Percentiles rank a stretch among this genome's conserved stretches.
These are phyloP conservation scores for Chlamydomonas incerta DNA, from an alignment of 139 green algal genomes.

Conservation along the genomic window DNA sequence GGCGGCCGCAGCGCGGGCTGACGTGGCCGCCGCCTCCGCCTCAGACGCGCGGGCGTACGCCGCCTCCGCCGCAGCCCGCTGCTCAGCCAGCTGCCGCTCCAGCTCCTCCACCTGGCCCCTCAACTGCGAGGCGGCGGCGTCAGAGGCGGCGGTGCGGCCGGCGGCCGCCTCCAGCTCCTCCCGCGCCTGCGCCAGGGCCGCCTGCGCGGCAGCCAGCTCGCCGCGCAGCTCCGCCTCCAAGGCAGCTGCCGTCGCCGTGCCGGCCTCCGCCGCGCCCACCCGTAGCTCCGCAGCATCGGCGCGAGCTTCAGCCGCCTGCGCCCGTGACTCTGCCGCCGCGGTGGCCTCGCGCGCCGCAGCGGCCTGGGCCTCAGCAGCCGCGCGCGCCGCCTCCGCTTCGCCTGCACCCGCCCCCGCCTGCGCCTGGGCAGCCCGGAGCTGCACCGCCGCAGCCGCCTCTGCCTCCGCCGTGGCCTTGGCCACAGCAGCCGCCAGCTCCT, in stretches of 20 bases:
- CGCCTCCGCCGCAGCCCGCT: background rate
- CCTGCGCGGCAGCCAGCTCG: slow-evolving; percentile 19
- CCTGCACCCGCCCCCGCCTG: background rate
- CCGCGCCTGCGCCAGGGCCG: slow-evolving; percentile 7
- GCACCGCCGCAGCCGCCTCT: background rate
- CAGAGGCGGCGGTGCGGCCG: background rate
- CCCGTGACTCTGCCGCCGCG: background rate
- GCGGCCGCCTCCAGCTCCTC: background rate
- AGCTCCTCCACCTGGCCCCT: background rate
- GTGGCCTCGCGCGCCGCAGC: background rate
- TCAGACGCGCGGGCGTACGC: background rate
- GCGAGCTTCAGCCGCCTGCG: background rate
- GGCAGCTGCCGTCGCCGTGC: background rate
- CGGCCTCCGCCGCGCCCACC: background rate
- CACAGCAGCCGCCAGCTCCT: background rate
- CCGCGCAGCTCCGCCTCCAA: background rate
- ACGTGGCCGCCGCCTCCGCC: slow-evolving; percentile 17
- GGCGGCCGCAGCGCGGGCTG: background rate
- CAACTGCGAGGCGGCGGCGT: background rate
- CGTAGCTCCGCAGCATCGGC: background rate
- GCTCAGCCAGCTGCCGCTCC: slow-evolving; percentile 12
- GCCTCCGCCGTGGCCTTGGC: background rate
- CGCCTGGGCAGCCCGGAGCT: background rate
- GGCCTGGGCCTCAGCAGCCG: background rate
- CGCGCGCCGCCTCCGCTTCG: background rate